These are phyloP conservation scores for Alternaria sp. DNA, from an alignment of 2,329 filamentous ascomycete genomes.

Conservation along the genomic window DNA sequence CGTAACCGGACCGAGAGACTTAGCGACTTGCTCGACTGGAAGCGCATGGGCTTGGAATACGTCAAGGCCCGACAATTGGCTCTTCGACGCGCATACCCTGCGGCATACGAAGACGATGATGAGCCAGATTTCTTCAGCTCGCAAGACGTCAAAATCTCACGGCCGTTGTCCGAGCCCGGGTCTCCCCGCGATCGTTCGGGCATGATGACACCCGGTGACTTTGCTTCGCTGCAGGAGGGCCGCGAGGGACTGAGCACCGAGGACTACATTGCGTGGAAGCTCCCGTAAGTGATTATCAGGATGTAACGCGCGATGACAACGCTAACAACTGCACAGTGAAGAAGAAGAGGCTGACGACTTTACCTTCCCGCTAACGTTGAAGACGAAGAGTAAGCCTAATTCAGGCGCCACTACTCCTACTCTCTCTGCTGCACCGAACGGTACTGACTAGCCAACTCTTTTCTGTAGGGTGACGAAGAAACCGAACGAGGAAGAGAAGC, in stretches of 20 bases:
- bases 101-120: slow-evolving; percentile 77
- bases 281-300: slow-evolving; percentile 74
- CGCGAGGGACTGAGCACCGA: slow-evolving; percentile 92
- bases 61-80: slow-evolving; percentile 96
- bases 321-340: slow-evolving; percentile 58
- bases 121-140: slow-evolving; percentile 91
- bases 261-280: slow-evolving; percentile 97
- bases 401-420: slow-evolving; percentile 43
- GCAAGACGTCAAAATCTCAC: slow-evolving; percentile 92
- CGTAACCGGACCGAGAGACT: slow-evolving; percentile 94
- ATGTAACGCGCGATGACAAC: background rate
- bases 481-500: slow-evolving; percentile 5
- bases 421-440: slow-evolving; percentile 33
- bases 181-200: slow-evolving; percentile 88
- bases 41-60: slow-evolving; percentile 99
- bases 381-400: slow-evolving; percentile 51
- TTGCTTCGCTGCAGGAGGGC: slow-evolving; percentile 93
- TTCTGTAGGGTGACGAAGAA: slow-evolving; percentile 9
- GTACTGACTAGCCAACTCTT: slow-evolving; percentile 24
- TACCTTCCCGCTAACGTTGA: slow-evolving; percentile 72
- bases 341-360: slow-evolving; percentile 90
- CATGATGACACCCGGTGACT: slow-evolving; percentile 99
- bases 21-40: slow-evolving; percentile 96
- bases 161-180: slow-evolving; percentile 91
- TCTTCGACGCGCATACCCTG: slow-evolving; percentile 87